Conservation (phyloP, 2,329 filamentous ascomycete species). For the Sporothrix brasiliensis region DNA sequence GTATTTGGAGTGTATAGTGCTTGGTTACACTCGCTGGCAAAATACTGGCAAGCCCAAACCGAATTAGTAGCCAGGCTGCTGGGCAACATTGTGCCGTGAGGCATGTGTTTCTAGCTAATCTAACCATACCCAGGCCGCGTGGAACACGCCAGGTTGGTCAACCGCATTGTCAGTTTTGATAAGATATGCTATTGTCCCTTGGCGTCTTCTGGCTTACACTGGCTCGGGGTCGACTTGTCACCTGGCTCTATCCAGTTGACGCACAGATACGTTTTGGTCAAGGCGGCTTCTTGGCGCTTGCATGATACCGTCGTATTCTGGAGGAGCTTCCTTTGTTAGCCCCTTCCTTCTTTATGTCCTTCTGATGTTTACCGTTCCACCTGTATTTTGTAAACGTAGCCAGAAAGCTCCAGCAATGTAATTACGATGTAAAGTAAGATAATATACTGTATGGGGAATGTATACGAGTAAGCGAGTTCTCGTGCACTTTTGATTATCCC, state of each 20-base stretch:
- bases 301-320: background rate
- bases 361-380: constrained; percentile 3
- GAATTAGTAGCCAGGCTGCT: background rate
- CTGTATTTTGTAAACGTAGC: background rate
- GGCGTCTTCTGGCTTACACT: background rate
- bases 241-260: background rate
- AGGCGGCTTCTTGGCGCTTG: constrained; percentile 5
- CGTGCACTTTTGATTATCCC: background rate
- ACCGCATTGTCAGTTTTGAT: background rate
- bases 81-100: background rate
- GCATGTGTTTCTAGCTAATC: background rate
- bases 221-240: background rate
- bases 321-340: background rate
- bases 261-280: background rate
- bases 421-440: too few relatives aligned
- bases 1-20: background rate
- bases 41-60: background rate
- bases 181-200: background rate
- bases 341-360: background rate
- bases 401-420: background rate
- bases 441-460: background rate
- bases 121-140: background rate
- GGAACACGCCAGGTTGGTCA: background rate
- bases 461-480: background rate
- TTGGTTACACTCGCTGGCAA: background rate